Evolutionary conservation across 306 rosid species (phyloP).

Genomic region (Rosa multiflora): DNA sequence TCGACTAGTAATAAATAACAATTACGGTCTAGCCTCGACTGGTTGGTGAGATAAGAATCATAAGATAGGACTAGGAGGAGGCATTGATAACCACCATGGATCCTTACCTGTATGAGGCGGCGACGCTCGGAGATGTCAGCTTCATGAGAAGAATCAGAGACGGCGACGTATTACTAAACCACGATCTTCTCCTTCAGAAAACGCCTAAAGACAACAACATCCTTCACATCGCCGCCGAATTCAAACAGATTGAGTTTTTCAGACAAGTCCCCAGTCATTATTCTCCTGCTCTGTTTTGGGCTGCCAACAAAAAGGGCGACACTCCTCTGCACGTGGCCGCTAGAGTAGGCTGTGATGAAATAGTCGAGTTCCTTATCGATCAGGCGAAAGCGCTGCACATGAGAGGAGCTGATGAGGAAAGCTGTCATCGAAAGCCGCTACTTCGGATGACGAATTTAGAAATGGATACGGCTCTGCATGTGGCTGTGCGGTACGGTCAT

Average conservation of each 20-base stretch:
- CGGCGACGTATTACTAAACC: background rate
- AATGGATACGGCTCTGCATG: slow-evolving; percentile 18
- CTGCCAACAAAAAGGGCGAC: slow-evolving; percentile 19
- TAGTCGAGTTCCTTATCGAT: background rate
- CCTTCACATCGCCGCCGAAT: slow-evolving; percentile 18
- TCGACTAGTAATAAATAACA: too few species aligned
- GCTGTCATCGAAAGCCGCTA: background rate
- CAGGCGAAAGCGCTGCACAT: background rate
- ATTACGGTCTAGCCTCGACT: too few species aligned
- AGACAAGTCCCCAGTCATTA: background rate
- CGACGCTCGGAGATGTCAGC: background rate
- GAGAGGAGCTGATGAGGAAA: background rate
- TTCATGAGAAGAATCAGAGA: background rate
- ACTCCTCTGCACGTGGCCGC: slow-evolving; percentile 24
- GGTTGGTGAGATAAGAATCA: too few species aligned
- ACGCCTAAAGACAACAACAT: slow-evolving; percentile 9
- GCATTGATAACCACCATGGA: background rate
- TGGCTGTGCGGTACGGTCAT: background rate
- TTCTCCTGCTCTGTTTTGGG: background rate
- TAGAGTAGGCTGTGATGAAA: background rate
- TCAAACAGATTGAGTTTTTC: background rate
- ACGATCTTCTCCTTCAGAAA: background rate
- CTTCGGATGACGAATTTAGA: background rate
- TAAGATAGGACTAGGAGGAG: too few species aligned
- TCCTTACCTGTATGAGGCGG: background rate